phyloP scores from a whole-genome alignment of 352 stramenopile genomes.

The Plasmopara halstedii region DNA sequence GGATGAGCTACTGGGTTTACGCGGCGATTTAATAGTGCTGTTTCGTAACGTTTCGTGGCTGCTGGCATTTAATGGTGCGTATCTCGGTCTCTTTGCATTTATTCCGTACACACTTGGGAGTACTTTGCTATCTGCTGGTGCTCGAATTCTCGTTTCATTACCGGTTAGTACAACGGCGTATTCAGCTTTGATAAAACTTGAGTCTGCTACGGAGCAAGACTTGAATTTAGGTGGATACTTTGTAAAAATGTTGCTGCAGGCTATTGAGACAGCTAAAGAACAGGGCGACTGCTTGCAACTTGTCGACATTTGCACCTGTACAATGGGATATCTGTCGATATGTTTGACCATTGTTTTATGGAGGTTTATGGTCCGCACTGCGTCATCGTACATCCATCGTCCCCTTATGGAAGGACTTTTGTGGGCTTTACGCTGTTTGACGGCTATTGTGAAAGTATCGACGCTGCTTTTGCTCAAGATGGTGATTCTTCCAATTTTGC shows the following conservation, averaged over 20 bases:
- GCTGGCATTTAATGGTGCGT: slow-evolving; percentile 95
- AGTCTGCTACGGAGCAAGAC: slow-evolving; percentile 14
- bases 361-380: slow-evolving; percentile 77
- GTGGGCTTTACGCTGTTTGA: slow-evolving; percentile 74
- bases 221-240: slow-evolving; percentile 29
- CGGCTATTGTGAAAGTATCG: slow-evolving; percentile 91
- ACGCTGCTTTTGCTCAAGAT: slow-evolving; percentile 97
- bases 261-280: slow-evolving; percentile 47
- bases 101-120: slow-evolving; percentile 92
- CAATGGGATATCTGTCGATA: slow-evolving; percentile 73
- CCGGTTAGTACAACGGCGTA: slow-evolving; percentile 26
- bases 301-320: slow-evolving; percentile 78
- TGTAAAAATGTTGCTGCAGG: slow-evolving; percentile 44
- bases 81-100: slow-evolving; percentile 95
- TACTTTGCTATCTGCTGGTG: slow-evolving; percentile 72
- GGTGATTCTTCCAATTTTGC: slow-evolving; percentile 91
- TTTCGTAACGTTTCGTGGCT: slow-evolving; percentile 97
- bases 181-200: slow-evolving; percentile 12
- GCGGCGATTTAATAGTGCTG: slow-evolving; percentile 89
- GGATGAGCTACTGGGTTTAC: slow-evolving; percentile 95
- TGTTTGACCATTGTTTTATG: slow-evolving; percentile 80
- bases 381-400: slow-evolving; percentile 77
- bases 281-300: slow-evolving; percentile 76
- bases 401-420: slow-evolving; percentile 73
- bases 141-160: slow-evolving; percentile 49